phyloP scores from a whole-genome alignment of 129 eudicot species.

The Flaveria brownii region DNA sequence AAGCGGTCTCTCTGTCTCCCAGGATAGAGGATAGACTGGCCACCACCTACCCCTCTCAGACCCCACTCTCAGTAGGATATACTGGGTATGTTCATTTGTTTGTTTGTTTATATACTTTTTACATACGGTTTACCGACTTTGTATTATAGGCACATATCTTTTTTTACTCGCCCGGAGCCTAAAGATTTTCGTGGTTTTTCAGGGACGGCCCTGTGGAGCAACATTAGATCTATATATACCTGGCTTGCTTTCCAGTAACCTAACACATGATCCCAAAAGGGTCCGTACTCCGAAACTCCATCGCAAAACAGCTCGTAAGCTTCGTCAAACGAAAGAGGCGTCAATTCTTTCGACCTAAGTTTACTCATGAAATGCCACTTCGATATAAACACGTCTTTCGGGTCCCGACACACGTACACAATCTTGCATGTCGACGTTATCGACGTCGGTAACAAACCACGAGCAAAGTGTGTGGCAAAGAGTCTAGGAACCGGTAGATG shows the following conservation, averaged over 20 bases:
- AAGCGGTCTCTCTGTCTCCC: too few species aligned
- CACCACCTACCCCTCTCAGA: too few species aligned
- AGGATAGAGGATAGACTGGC: too few species aligned
- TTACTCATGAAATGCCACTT: conserved; percentile 49
- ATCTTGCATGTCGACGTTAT: conserved; percentile 36
- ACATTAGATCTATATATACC: neutral
- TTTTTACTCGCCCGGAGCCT: too few species aligned
- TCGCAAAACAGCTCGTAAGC: conserved; percentile 31
- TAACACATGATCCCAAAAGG: conserved; percentile 36
- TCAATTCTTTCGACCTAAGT: conserved; percentile 26
- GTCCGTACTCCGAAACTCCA: conserved; percentile 40
- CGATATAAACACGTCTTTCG: conserved; percentile 52
- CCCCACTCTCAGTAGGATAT: too few species aligned
- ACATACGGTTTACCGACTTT: too few species aligned
- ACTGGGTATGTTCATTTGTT: too few species aligned
- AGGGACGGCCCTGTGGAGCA: too few species aligned
- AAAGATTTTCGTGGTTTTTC: too few species aligned
- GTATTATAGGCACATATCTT: too few species aligned
- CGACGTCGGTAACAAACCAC: conserved; percentile 35
- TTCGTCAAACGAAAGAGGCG: conserved; percentile 12
- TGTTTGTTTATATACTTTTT: too few species aligned
- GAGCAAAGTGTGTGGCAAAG: conserved; percentile 49
- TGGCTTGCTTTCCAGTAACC: conserved; percentile 33
- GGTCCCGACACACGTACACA: conserved; percentile 54
- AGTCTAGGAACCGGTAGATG: conserved; percentile 34